phyloP scores from a whole-genome alignment of 139 green algal genomes.

The Yamagishiella unicocca region DNA sequence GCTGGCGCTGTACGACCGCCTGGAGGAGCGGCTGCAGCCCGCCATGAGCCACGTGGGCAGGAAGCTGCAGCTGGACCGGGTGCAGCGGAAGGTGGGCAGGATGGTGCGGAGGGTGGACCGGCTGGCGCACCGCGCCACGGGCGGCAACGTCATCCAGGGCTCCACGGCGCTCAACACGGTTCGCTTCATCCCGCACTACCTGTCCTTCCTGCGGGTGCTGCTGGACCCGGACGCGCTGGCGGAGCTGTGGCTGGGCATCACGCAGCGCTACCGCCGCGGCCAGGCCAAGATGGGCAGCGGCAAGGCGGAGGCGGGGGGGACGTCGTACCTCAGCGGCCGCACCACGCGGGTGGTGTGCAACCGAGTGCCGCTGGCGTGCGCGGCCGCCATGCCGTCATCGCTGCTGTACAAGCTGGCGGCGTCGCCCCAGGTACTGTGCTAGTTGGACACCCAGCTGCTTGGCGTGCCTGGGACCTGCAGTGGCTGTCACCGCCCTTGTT shows the following conservation, averaged over 20 bases:
- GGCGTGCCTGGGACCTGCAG: too few species aligned
- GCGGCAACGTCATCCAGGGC: background rate
- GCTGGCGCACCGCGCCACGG: background rate
- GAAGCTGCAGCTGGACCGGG: background rate
- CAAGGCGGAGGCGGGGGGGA: background rate
- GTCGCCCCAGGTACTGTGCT: slow-evolving; percentile 20
- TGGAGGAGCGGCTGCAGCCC: slow-evolving; percentile 30
- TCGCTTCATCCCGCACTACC: slow-evolving; percentile 2
- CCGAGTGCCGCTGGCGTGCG: slow-evolving; percentile 26
- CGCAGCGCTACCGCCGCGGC: background rate
- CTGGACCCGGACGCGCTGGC: slow-evolving; percentile 22
- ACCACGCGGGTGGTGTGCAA: slow-evolving; percentile 26
- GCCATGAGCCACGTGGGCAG: background rate
- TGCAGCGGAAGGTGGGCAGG: background rate
- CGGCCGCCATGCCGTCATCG: slow-evolving; percentile 16
- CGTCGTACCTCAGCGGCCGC: slow-evolving; percentile 14
- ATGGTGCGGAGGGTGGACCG: background rate
- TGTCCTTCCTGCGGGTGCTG: slow-evolving; percentile 27
- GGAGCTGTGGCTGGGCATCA: slow-evolving; percentile 32
- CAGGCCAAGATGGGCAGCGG: background rate
- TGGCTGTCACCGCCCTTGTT: too few species aligned
- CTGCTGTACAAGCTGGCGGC: slow-evolving; percentile 46
- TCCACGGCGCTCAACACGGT: background rate
- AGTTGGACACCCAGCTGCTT: background rate
- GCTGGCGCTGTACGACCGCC: background rate